Evolutionary conservation across 208 protist genomes (phyloP).

Genomic region (Crithidia acanthocephali): DNA sequence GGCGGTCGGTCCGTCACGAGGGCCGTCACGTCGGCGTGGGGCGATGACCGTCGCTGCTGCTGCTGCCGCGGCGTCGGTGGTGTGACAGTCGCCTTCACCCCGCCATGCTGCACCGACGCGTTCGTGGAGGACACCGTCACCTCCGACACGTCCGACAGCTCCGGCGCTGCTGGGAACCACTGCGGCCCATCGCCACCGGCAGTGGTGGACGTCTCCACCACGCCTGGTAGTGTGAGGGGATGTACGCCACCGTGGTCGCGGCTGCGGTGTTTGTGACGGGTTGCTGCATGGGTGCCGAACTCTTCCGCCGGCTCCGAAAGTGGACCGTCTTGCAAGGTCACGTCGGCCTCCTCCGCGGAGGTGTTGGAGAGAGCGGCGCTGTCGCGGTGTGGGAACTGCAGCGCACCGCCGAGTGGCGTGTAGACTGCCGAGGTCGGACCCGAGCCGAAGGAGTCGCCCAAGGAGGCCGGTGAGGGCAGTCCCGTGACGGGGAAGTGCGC

Average conservation of each 20-base stretch:
- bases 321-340: not conserved
- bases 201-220: constrained; percentile 7
- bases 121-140: constrained; percentile 1
- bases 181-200: not conserved
- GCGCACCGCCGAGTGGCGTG: constrained; percentile 7
- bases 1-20: too few relatives aligned
- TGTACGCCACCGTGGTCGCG: too few relatives aligned
- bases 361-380: not conserved
- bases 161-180: constrained; percentile 20
- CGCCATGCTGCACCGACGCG: not conserved
- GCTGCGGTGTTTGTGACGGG: not conserved
- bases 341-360: not conserved
- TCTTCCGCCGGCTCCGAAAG: constrained; percentile 1
- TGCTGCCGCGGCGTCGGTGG: not conserved
- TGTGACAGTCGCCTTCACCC: not conserved
- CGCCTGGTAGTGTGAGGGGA: not conserved
- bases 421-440: not conserved
- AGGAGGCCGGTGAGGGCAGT: constrained; percentile 2
- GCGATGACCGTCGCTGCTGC: not conserved
- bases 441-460: constrained; percentile 7
- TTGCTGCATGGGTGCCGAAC: not conserved
- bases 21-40: too few relatives aligned
- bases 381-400: constrained; percentile 17
- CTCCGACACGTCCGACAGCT: constrained; percentile 9
- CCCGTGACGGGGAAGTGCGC: not conserved